Base-by-base conservation (phyloP, 2,329 filamentous ascomycete species). In the Apiospora rasikravindrae region DNA sequence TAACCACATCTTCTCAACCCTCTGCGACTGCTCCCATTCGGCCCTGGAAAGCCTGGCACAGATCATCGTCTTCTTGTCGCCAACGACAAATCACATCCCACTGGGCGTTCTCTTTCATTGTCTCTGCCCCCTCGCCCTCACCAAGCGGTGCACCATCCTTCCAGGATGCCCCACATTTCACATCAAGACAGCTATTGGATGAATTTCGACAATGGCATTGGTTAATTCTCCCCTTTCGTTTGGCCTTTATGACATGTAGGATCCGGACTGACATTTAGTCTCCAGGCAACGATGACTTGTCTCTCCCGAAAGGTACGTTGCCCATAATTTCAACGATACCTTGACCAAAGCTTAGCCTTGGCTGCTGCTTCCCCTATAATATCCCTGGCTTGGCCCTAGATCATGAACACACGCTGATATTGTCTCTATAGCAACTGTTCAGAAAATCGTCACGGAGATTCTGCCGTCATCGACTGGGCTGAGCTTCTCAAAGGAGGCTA, bases 401-500 rank as follows among this genome's bases (percentile, higher is more conserved):
- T 14, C 69, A 37, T 14, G 33, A 64, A 24, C 4, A 11, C 16
- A 26, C 40, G 40, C 81, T 85, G 71, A 84, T 76, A 19, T 51
- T 16, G 24, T 69, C 64, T 24, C 22, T 19, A 40, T 73, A 91
- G 90, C 90, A 47, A 92, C 90, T 7, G 90, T 92, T n/a, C 90
- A 92, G 78, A 92, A 92, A 84, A 99, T 99, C 76, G 96, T 99
- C 77, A 92, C 92, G 72, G 96, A 99, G 82, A 98, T 99, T 78
- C 89, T 99, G 1, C 91, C 94, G 1, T 85, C 92, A 0, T 90
- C 92, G 68, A 84, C 82, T 19, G 94, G 94, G 69, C 89, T 97
- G 74, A 92, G 93, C 1, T 98, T 98, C 81, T 94, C 95, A 61
- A 98, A 98, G 82, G 96, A 99, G 78, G 95, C 96, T 16, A 92